Evolutionary conservation across 257 asterid species (phyloP), one percentile per base, ranked within the genome.

Genomic region (Plantago major): DNA sequence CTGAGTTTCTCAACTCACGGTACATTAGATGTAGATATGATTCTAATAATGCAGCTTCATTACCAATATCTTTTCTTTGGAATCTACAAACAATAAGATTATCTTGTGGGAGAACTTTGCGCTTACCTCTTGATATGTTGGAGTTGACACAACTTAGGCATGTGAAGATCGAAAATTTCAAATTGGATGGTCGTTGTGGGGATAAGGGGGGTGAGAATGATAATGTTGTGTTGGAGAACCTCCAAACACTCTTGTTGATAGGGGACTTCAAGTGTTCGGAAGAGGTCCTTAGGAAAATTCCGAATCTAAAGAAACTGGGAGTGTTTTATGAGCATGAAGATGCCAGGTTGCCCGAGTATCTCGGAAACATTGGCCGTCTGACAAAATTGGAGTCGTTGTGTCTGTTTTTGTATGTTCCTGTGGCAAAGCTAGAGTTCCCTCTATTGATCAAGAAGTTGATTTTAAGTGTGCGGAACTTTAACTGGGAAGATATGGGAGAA

Each of bases 401-500:
- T 9, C 40, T 33, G 40, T 33, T 33, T 52, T 11, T 26, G 40
- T 17, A 4, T 40, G 44, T 58, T 1, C 9, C 28, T 6, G 10
- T 16, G 28, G 4, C 50, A 14, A 48, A 33, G 5, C 8, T 6
- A n/a, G 60, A 55, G 22, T 62, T 47, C 37, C 56, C 58, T 1
- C 16, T 28, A 26, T 48, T 57, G 0, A 46, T 62, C 45, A 49
- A 10, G 67, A 62, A 62, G 67, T 62, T 62, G 56, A 33, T 6
- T 14, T 49, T 62, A 33, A 0, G 16, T 9, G 46, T 11, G 16
- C 11, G 14, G 7, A 3, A 7, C 7, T 42, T 50, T 16, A 5
- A 49, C 14, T 62, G 67, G 67, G 67, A 62, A 48, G 67, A 48
- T 16, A 11, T 48, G 6, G n/a, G 44, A 9, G 53, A 7, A 47